Percentiles rank a stretch among this genome's conserved stretches.
These are phyloP conservation scores for Loxodes magnus DNA, from an alignment of 73 alveolate genomes.

Conservation along the genomic window DNA sequence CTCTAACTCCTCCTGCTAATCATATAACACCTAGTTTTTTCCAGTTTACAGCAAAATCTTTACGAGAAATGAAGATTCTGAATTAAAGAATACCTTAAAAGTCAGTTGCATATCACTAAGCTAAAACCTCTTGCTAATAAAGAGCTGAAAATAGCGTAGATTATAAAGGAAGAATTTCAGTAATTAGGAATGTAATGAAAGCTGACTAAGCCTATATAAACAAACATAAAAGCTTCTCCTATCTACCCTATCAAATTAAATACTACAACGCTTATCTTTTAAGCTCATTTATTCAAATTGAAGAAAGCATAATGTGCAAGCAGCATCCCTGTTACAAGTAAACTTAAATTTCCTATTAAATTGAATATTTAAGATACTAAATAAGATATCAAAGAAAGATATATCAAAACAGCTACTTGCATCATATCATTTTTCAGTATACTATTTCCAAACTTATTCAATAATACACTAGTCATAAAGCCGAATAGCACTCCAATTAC, in stretches of 20 bases:
- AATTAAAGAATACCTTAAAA: too few relatives aligned
- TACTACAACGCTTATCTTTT: conserved; percentile 53
- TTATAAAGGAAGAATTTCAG: too few relatives aligned
- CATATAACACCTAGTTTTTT: too few relatives aligned
- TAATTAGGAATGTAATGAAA: too few relatives aligned
- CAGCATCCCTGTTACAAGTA: conserved; percentile 59
- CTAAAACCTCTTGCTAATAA: too few relatives aligned
- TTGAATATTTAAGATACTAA: conserved; percentile 48
- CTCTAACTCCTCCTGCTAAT: too few relatives aligned
- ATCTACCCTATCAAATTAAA: conserved; percentile 65
- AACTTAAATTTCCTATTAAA: conserved; percentile 54
- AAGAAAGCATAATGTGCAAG: conserved; percentile 75
- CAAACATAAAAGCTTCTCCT: conserved; percentile 73
- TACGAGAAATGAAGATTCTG: too few relatives aligned
- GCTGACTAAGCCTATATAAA: conserved; percentile 80
- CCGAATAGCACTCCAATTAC: conserved; percentile 9
- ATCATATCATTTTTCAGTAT: not conserved
- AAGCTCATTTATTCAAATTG: conserved; percentile 60
- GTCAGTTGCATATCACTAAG: too few relatives aligned
- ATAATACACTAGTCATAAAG: not conserved
- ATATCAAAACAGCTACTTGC: conserved; percentile 34
- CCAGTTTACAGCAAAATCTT: too few relatives aligned
- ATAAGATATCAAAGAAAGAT: conserved; percentile 68
- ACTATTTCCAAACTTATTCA: not conserved
- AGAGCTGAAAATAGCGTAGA: too few relatives aligned